Evolutionary conservation across 371 early-diverging fungal genomes (phyloP).

Genomic region (Haplosporangium sp.): DNA sequence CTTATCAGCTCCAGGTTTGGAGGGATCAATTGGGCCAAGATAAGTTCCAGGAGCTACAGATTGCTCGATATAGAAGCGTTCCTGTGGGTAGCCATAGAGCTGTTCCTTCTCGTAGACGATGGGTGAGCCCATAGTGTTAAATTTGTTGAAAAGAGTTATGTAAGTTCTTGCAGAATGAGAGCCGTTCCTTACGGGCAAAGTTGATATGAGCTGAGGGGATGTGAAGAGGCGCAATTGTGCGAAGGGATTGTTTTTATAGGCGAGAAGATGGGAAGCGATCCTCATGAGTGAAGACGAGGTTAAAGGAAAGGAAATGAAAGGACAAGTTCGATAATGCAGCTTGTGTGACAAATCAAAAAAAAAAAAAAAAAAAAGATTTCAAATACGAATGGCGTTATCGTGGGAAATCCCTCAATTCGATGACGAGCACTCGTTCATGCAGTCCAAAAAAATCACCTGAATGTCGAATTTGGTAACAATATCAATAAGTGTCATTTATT

Average conservation of each 20-base stretch:
- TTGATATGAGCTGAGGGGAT: not conserved
- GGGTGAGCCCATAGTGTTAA: slow-evolving; percentile 7
- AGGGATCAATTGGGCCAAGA: slow-evolving; percentile 23
- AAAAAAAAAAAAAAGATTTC: too few species aligned
- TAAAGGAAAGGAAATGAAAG: not conserved
- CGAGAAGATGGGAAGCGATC: not conserved
- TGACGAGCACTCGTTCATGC: too few species aligned
- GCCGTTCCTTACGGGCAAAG: not conserved
- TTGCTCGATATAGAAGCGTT: slow-evolving; percentile 14
- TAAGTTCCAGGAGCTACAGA: slow-evolving; percentile 22
- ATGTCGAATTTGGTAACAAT: too few species aligned
- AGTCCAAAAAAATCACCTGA: too few species aligned
- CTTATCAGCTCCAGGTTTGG: slow-evolving; percentile 17
- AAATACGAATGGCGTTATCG: too few species aligned
- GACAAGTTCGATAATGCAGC: not conserved
- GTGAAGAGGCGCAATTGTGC: not conserved
- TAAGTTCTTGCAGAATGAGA: not conserved
- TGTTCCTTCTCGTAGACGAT: slow-evolving; percentile 17
- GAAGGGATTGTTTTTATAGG: not conserved
- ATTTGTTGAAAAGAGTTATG: not conserved
- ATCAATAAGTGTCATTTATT: too few species aligned
- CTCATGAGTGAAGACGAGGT: slow-evolving; percentile 9
- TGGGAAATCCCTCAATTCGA: too few species aligned
- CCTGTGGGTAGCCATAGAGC: slow-evolving; percentile 15
- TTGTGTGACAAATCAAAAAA: too few species aligned